These are phyloP conservation scores for Colletotrichum nymphaeae DNA, from an alignment of 2,329 filamentous ascomycete genomes.

Conservation along the genomic window DNA sequence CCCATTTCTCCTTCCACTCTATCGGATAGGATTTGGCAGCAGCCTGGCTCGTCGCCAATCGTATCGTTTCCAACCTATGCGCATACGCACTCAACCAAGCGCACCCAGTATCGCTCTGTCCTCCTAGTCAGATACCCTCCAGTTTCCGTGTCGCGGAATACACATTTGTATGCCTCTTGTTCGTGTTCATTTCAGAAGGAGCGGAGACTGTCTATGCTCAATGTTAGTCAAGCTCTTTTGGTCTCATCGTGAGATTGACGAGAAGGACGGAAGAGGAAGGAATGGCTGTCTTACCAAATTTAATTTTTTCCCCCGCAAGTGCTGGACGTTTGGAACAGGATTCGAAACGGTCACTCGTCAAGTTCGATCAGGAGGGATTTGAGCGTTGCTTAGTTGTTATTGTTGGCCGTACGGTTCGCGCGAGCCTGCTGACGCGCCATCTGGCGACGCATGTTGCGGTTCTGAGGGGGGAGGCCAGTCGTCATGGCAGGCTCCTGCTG, in stretches of 20 bases:
- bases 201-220: neutral
- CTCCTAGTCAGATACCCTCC: neutral
- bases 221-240: neutral
- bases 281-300: neutral
- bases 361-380: neutral
- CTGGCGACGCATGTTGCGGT: neutral
- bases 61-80: neutral
- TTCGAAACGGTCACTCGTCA: neutral
- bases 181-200: neutral
- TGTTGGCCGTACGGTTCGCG: neutral
- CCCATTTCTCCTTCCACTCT: neutral
- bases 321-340: neutral
- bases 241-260: neutral
- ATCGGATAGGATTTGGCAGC: neutral
- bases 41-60: neutral
- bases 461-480: neutral
- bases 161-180: neutral
- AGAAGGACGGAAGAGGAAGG: neutral
- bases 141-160: neutral
- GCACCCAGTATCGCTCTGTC: neutral
- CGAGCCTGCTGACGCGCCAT: neutral
- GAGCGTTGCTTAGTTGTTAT: neutral
- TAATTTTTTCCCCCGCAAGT: neutral
- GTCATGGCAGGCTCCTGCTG: neutral
- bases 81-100: neutral